Percentiles rank a stretch among this genome's conserved stretches.
phyloP scores from a whole-genome alignment of 2,329 filamentous ascomycete genomes.

The Cladosporium sp. region DNA sequence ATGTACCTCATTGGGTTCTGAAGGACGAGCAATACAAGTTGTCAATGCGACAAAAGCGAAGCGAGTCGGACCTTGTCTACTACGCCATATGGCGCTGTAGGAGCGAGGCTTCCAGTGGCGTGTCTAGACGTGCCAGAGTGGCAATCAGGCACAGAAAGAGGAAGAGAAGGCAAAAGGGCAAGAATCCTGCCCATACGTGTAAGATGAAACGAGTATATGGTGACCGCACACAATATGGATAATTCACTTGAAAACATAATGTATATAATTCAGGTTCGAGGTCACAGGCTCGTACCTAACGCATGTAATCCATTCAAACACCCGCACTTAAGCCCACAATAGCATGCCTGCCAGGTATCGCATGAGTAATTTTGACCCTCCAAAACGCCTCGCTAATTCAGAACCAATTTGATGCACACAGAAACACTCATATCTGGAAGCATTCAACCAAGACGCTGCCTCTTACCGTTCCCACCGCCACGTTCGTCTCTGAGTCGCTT shows the following conservation, averaged over 20 bases:
- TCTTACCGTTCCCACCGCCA: constrained; percentile 29
- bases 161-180: neutral
- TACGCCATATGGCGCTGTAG: neutral
- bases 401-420: constrained; percentile 5
- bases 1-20: neutral
- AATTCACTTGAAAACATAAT: constrained; percentile 2
- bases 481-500: constrained; percentile 38
- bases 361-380: neutral
- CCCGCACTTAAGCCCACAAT: neutral
- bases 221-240: neutral
- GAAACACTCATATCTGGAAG: constrained; percentile 18
- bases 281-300: neutral
- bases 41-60: neutral
- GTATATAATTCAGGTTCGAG: constrained; percentile 4
- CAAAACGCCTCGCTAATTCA: constrained; percentile 19
- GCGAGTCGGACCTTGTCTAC: neutral
- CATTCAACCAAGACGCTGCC: constrained; percentile 27
- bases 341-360: constrained; percentile 20
- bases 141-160: neutral
- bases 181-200: neutral
- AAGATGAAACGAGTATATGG: neutral
- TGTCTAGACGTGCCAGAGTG: too few relatives aligned
- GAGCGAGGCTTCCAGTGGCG: too few relatives aligned
- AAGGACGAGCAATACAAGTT: neutral
- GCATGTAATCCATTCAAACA: neutral